Evolutionary conservation across 352 stramenopile species (phyloP).

Genomic region (Globisporangium abappressorium): DNA sequence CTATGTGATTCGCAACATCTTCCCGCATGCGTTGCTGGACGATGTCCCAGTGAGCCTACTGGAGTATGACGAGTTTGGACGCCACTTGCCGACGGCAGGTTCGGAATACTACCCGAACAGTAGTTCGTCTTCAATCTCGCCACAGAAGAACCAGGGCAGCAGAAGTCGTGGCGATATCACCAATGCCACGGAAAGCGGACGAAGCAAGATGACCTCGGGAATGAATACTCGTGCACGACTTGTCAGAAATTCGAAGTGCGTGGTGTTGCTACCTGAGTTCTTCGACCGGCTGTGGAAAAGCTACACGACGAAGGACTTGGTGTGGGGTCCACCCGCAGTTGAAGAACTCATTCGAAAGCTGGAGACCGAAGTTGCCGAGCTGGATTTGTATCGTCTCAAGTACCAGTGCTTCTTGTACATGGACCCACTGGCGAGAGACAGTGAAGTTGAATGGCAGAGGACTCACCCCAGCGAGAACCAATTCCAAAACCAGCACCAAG

Average conservation of each 20-base stretch:
- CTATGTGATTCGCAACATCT: slow-evolving; percentile 79
- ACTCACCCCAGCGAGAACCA: slow-evolving; percentile 16
- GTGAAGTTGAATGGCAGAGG: slow-evolving; percentile 43
- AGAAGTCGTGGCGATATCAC: slow-evolving; percentile 48
- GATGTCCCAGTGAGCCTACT: slow-evolving; percentile 69
- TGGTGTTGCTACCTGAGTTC: slow-evolving; percentile 83
- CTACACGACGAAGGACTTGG: slow-evolving; percentile 75
- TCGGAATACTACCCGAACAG: slow-evolving; percentile 41
- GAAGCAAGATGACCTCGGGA: slow-evolving; percentile 65
- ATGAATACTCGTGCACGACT: slow-evolving; percentile 74
- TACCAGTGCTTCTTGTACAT: slow-evolving; percentile 83
- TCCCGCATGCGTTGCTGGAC: slow-evolving; percentile 77
- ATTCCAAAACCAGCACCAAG: slow-evolving; percentile 25
- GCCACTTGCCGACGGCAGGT: slow-evolving; percentile 54
- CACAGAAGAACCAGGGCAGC: slow-evolving; percentile 36
- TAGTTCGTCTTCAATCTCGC: slow-evolving; percentile 23
- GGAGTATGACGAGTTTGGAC: slow-evolving; percentile 85
- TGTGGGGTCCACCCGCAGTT: slow-evolving; percentile 69
- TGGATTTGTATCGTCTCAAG: slow-evolving; percentile 78
- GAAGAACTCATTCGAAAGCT: slow-evolving; percentile 76
- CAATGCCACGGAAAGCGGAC: slow-evolving; percentile 66
- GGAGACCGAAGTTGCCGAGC: slow-evolving; percentile 60
- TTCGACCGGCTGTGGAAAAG: slow-evolving; percentile 81
- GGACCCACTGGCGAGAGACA: slow-evolving; percentile 66
- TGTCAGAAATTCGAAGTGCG: slow-evolving; percentile 74